Conservation (phyloP, 495 filamentous ascomycete species). For the Platismatia glauca region DNA sequence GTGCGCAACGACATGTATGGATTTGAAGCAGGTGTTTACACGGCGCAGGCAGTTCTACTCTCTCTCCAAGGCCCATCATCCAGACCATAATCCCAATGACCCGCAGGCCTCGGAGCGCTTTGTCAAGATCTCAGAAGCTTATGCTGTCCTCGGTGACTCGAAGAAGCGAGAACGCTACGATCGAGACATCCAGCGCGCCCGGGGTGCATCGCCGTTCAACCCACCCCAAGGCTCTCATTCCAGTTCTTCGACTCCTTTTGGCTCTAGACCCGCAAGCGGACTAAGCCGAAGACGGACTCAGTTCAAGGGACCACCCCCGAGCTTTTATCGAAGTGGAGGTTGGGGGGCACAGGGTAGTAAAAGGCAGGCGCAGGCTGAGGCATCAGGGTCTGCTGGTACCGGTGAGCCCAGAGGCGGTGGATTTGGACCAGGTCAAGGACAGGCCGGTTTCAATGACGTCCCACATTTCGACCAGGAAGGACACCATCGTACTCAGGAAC, state of each 20-base stretch:
- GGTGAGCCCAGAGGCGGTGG: conserved; percentile 26
- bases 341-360: conserved; percentile 36
- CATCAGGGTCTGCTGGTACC: conserved; percentile 11
- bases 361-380: conserved; percentile 19
- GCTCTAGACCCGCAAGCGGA: conserved; percentile 69
- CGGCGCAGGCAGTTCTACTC: conserved; percentile 68
- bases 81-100: conserved; percentile 77
- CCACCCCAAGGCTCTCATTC: conserved; percentile 22
- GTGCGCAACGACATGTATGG: conserved; percentile 33
- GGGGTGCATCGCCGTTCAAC: conserved; percentile 21
- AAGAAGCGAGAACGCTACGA: conserved; percentile 73
- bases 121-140: conserved; percentile 78
- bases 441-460: conserved; percentile 38
- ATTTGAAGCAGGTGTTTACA: conserved; percentile 15
- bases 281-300: conserved; percentile 63
- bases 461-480: conserved; percentile 56
- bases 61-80: conserved; percentile 89
- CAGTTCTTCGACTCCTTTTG: conserved; percentile 31
- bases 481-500: conserved; percentile 59
- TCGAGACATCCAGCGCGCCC: conserved; percentile 45
- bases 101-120: conserved; percentile 67
- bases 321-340: conserved; percentile 74
- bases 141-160: conserved; percentile 62
- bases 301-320: conserved; percentile 80
- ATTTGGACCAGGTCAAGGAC: conserved; percentile 35